Percentiles rank a stretch among this genome's conserved stretches.
Evolutionary conservation across 2,329 filamentous ascomycete species (phyloP).

Genomic region (Colletotrichum salicis): DNA sequence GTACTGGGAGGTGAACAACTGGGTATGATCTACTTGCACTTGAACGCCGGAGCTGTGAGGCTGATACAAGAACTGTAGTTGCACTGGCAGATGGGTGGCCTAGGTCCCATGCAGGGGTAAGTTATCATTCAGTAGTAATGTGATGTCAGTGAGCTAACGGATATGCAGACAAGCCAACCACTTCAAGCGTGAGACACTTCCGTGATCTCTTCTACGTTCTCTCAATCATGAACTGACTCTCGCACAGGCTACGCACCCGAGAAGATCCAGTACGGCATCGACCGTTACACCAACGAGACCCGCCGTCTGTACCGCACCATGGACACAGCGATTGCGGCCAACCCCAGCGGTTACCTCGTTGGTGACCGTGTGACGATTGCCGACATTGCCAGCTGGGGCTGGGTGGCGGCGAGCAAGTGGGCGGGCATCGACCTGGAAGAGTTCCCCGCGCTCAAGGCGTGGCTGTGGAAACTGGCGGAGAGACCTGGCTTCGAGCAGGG

Average conservation of each 20-base stretch:
- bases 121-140: constrained; percentile 4
- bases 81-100: constrained; percentile 81
- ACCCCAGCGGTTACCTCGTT: constrained; percentile 67
- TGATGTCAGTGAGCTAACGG: background rate
- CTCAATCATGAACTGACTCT: background rate
- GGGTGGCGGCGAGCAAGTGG: constrained; percentile 68
- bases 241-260: constrained; percentile 78
- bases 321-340: constrained; percentile 74
- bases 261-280: constrained; percentile 83
- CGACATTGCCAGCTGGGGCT: constrained; percentile 84
- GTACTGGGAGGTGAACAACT: constrained; percentile 82
- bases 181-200: constrained; percentile 68
- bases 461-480: constrained; percentile 77
- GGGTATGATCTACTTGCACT: constrained; percentile 58
- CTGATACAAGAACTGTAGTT: constrained; percentile 50
- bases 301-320: constrained; percentile 83
- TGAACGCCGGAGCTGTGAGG: background rate
- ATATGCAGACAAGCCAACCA: constrained; percentile 76
- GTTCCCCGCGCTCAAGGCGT: constrained; percentile 80
- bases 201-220: too few species aligned
- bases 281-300: constrained; percentile 85
- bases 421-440: constrained; percentile 70
- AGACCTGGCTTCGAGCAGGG: constrained; percentile 81
- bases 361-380: constrained; percentile 78
- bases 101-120: constrained; percentile 81